Evolutionary conservation across 2,329 filamentous ascomycete genomes (phyloP).

Genomic region (Chaetomiaceae sp.): DNA sequence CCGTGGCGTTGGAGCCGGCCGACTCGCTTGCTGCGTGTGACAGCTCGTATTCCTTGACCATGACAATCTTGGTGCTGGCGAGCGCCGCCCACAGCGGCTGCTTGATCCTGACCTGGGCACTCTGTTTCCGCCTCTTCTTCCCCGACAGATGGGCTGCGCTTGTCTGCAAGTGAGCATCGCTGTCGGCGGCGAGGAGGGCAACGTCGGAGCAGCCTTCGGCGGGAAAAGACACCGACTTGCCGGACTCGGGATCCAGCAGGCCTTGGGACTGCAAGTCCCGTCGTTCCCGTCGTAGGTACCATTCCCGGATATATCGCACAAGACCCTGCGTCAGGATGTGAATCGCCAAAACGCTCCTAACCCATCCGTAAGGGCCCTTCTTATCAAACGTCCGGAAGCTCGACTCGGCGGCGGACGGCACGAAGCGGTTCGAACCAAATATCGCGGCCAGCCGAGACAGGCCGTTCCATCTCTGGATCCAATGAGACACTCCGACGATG

Average conservation of each 20-base stretch:
- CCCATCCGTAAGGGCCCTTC: constrained; percentile 58
- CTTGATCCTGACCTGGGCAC: constrained; percentile 80
- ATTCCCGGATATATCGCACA: constrained; percentile 64
- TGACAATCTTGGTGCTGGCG: constrained; percentile 93
- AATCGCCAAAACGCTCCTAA: constrained; percentile 64
- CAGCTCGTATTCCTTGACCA: constrained; percentile 85
- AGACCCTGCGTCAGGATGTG: constrained; percentile 72
- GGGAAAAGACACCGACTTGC: constrained; percentile 39
- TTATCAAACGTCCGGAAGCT: constrained; percentile 48
- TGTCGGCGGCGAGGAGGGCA: constrained; percentile 50
- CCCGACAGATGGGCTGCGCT: constrained; percentile 51
- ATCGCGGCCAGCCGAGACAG: constrained; percentile 38
- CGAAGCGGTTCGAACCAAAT: constrained; percentile 28
- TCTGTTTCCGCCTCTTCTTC: constrained; percentile 87
- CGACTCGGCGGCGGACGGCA: constrained; percentile 41
- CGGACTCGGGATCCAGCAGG: constrained; percentile 59
- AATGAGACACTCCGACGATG: constrained; percentile 57
- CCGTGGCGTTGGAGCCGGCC: constrained; percentile 67
- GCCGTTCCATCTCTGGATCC: constrained; percentile 44
- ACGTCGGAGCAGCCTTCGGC: constrained; percentile 37
- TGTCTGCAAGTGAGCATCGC: constrained; percentile 49
- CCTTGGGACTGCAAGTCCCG: constrained; percentile 45
- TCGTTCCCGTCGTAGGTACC: constrained; percentile 59
- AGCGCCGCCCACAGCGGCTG: constrained; percentile 93
- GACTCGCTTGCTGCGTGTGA: constrained; percentile 71